Conservation (phyloP, 371 early-diverging fungal genomes). For the Choanephora cucurbitarum region DNA sequence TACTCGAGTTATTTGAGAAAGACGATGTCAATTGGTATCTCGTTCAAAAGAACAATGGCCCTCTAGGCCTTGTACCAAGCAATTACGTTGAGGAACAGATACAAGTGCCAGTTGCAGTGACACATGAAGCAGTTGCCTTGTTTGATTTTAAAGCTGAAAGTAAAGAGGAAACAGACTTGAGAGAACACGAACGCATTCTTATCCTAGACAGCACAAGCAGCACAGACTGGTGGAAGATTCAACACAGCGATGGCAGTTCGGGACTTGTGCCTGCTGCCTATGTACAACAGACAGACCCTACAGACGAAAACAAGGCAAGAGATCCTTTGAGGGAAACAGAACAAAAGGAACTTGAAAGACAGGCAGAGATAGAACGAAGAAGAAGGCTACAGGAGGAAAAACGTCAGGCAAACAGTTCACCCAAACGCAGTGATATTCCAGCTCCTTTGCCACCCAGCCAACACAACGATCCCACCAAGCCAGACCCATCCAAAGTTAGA, state of each 20-base stretch:
- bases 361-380: slow-evolving; percentile 27
- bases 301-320: slow-evolving; percentile 16
- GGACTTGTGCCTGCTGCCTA: slow-evolving; percentile 64
- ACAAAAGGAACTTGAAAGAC: slow-evolving; percentile 24
- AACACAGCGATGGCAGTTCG: slow-evolving; percentile 34
- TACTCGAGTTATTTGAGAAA: slow-evolving; percentile 67
- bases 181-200: slow-evolving; percentile 71
- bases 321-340: slow-evolving; percentile 12
- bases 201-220: slow-evolving; percentile 66
- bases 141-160: slow-evolving; percentile 74
- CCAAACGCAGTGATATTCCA: slow-evolving; percentile 24
- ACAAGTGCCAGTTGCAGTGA: too few species aligned
- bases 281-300: slow-evolving; percentile 30
- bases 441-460: slow-evolving; percentile 18
- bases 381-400: slow-evolving; percentile 32
- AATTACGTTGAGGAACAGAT: slow-evolving; percentile 68
- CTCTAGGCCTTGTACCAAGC: slow-evolving; percentile 73
- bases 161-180: slow-evolving; percentile 73
- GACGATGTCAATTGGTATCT: slow-evolving; percentile 83
- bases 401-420: slow-evolving; percentile 20
- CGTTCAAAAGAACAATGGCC: slow-evolving; percentile 53
- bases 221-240: slow-evolving; percentile 74
- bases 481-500: slow-evolving; percentile 65
- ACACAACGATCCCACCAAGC: slow-evolving; percentile 24
- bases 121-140: slow-evolving; percentile 76